Conservation (phyloP, 345 rosid genomes). For the Turnera subulata region DNA sequence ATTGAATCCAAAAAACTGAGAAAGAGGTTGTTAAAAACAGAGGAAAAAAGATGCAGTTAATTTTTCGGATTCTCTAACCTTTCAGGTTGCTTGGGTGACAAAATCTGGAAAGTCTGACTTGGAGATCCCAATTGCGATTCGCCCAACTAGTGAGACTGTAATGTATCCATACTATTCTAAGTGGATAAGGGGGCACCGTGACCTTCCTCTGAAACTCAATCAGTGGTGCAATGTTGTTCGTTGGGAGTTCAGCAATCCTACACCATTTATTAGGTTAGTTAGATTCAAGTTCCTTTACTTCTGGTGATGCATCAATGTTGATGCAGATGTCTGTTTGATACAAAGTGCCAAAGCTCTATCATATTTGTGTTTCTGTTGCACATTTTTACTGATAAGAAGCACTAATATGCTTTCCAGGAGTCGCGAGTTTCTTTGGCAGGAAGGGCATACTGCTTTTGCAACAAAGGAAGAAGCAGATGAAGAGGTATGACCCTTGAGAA, state of each 20-base stretch:
- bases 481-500: slow-evolving; percentile 49
- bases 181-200: slow-evolving; percentile 98
- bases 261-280: slow-evolving; percentile 89
- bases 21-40: too few species aligned
- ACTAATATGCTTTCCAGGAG: slow-evolving; percentile 47
- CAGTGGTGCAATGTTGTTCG: slow-evolving; percentile 99
- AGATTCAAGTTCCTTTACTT: not conserved
- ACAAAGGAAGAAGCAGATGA: slow-evolving; percentile 77
- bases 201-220: slow-evolving; percentile 88
- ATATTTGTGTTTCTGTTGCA: too few species aligned
- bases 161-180: slow-evolving; percentile 97
- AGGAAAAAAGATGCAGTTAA: not conserved
- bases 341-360: too few species aligned
- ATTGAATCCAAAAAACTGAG: too few species aligned
- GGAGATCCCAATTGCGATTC: slow-evolving; percentile 91
- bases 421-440: slow-evolving; percentile 99
- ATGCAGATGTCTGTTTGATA: not conserved
- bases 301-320: not conserved
- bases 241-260: slow-evolving; percentile 99
- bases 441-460: slow-evolving; percentile 97
- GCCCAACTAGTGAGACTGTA: slow-evolving; percentile 98
- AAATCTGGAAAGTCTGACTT: slow-evolving; percentile 84
- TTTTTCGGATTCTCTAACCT: slow-evolving; percentile 3
- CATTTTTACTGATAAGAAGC: not conserved
- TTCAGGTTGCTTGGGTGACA: slow-evolving; percentile 98